A percentile compares a stretch with the other conserved stretches of the same genome.
Evolutionary conservation across 129 eudicot species (phyloP).

Genomic region (Silybum marianum): DNA sequence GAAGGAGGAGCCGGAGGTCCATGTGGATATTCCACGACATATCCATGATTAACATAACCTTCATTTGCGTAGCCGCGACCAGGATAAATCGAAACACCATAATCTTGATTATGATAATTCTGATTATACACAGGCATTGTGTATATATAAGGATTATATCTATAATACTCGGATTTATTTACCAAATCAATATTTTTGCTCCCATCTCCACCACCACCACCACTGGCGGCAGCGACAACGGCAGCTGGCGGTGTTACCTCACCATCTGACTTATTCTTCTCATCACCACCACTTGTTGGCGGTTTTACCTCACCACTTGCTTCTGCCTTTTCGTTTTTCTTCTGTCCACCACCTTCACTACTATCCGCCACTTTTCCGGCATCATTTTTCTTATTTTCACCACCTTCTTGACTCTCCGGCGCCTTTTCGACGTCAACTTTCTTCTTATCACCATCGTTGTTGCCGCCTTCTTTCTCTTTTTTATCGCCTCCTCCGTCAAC

Average conservation of each 20-base stretch:
- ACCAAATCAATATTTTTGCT: constrained; percentile 38
- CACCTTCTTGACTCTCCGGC: constrained; percentile 24
- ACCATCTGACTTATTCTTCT: constrained; percentile 29
- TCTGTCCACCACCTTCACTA: constrained; percentile 25
- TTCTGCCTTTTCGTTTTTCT: constrained; percentile 30
- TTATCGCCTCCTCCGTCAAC: constrained; percentile 21
- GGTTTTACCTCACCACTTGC: constrained; percentile 14
- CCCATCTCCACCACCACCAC: constrained; percentile 22
- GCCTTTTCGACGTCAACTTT: constrained; percentile 19
- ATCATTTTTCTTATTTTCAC: constrained; percentile 33
- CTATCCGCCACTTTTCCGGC: constrained; percentile 14
- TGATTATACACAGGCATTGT: constrained; percentile 54
- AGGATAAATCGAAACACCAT: constrained; percentile 29
- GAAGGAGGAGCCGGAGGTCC: constrained; percentile 47
- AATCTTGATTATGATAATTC: constrained; percentile 52
- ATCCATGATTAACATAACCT: constrained; percentile 35
- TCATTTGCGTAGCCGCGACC: constrained; percentile 38
- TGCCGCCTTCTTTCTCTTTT: constrained; percentile 18
- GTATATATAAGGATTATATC: constrained; percentile 39
- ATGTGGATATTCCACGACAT: constrained; percentile 34
- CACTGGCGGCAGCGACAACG: neutral
- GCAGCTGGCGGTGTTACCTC: constrained; percentile 13
- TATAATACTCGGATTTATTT: constrained; percentile 53
- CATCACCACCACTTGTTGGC: constrained; percentile 27
- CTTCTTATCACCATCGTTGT: constrained; percentile 34